A percentile compares a stretch with the other conserved stretches of the same genome.
Evolutionary conservation across 2,329 filamentous ascomycete genomes (phyloP).

Genomic region (Arthroderma sp.): DNA sequence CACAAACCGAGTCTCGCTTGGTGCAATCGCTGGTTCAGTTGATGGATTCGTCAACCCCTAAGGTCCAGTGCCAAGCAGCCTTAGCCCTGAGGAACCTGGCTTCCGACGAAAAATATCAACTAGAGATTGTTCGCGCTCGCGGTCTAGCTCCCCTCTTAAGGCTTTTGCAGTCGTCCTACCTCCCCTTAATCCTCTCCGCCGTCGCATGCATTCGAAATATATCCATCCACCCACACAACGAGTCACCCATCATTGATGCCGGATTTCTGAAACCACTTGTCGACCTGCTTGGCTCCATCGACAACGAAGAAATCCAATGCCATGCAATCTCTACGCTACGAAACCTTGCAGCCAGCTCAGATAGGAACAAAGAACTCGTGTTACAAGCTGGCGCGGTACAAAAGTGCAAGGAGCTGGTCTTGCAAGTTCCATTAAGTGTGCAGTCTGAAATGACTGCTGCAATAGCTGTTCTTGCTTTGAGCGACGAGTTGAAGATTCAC

Average conservation of each 20-base stretch:
- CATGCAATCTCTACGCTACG: slow-evolving; percentile 94
- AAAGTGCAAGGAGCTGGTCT: slow-evolving; percentile 93
- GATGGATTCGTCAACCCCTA: slow-evolving; percentile 94
- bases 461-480: slow-evolving; percentile 87
- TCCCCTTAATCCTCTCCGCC: slow-evolving; percentile 88
- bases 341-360: slow-evolving; percentile 90
- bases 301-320: slow-evolving; percentile 98
- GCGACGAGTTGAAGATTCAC: slow-evolving; percentile 87
- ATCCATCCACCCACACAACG: slow-evolving; percentile 93
- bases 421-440: slow-evolving; percentile 84
- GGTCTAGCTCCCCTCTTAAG: slow-evolving; percentile 76
- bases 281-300: slow-evolving; percentile 82
- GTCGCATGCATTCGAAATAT: slow-evolving; percentile 98
- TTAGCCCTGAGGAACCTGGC: slow-evolving; percentile 87
- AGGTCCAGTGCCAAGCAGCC: slow-evolving; percentile 95
- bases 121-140: slow-evolving; percentile 85
- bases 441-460: slow-evolving; percentile 99
- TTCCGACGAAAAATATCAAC: slow-evolving; percentile 96
- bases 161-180: slow-evolving; percentile 85
- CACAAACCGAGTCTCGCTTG: slow-evolving; percentile 77
- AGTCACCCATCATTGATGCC: slow-evolving; percentile 96
- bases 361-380: slow-evolving; percentile 96
- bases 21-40: slow-evolving; percentile 89
- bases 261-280: slow-evolving; percentile 90
- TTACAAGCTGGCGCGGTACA: slow-evolving; percentile 92